Conservation (phyloP, 768 basidiomycete genomes). For the Antrodiella citrinella region DNA sequence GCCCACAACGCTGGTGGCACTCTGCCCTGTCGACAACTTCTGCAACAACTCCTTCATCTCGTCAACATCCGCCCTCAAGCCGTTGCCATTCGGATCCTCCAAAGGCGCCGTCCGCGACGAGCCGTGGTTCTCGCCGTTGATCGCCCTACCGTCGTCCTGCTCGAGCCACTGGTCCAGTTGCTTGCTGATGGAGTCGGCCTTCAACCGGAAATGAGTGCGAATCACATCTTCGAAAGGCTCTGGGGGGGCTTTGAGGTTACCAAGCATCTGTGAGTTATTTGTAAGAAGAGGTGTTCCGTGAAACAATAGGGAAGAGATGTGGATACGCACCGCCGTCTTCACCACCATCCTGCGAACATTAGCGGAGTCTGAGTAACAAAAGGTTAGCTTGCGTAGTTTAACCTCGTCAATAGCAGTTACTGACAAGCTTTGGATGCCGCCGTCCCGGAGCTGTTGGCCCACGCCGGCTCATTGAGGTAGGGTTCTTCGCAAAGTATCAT, state of each 20-base stretch:
- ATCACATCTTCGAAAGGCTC: constrained; percentile 85
- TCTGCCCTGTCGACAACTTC: constrained; percentile 22
- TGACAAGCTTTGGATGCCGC: constrained; percentile 72
- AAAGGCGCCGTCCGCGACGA: constrained; percentile 22
- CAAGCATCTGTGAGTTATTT: constrained; percentile 56
- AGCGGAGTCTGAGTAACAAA: constrained; percentile 58
- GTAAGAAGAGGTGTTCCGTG: constrained; percentile 3
- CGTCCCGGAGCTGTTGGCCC: constrained; percentile 67
- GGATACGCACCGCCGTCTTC: constrained; percentile 61
- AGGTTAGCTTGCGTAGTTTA: too few species aligned
- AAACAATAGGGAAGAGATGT: constrained; percentile 1
- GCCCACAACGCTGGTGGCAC: not conserved
- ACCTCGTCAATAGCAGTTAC: too few species aligned
- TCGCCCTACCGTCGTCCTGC: constrained; percentile 61
- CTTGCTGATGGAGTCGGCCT: constrained; percentile 55
- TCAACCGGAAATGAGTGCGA: constrained; percentile 85
- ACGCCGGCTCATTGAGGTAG: constrained; percentile 89
- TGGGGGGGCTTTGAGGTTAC: constrained; percentile 72
- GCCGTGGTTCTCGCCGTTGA: constrained; percentile 45
- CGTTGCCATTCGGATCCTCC: constrained; percentile 43
- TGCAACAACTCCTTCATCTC: constrained; percentile 58
- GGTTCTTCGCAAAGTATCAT: constrained; percentile 96
- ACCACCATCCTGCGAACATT: constrained; percentile 93
- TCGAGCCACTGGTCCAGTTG: constrained; percentile 78
- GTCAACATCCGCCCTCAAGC: constrained; percentile 60